phyloP scores from a whole-genome alignment of 75 land plant genomes.

The Pinus taeda region DNA sequence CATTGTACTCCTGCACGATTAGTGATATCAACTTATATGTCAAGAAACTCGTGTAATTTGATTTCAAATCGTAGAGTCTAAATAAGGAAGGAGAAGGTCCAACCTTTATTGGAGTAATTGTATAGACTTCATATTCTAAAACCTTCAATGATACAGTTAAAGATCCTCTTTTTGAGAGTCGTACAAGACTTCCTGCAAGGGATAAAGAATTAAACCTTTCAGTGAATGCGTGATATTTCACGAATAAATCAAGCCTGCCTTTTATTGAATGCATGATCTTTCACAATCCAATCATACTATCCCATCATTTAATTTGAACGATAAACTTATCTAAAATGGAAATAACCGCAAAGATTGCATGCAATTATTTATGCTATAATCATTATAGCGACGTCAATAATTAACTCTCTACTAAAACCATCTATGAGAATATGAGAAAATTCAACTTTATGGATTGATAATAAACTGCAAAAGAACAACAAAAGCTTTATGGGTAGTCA shows the following conservation, averaged over 20 bases:
- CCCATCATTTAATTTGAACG: no score
- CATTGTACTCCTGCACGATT: conserved; percentile 25
- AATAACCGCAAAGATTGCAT: background rate
- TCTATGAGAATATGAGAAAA: no score
- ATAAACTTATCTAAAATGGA: background rate
- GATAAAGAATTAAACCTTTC: background rate
- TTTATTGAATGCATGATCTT: no score
- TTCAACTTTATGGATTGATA: no score
- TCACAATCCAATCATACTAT: no score
- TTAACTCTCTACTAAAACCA: no score
- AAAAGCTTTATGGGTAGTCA: no score
- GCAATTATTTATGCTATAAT: background rate
- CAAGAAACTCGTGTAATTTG: no score
- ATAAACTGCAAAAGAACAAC: no score
- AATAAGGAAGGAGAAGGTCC: background rate
- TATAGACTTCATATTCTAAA: conserved; percentile 56
- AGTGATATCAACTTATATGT: no score
- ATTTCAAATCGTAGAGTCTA: no score
- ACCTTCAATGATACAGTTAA: conserved; percentile 33
- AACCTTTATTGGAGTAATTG: conserved; percentile 64
- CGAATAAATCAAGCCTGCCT: background rate
- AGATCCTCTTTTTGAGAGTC: conserved; percentile 24
- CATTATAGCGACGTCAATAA: background rate
- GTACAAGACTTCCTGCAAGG: conserved; percentile 31
- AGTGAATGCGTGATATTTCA: no score